Evolutionary conservation across 2,329 filamentous ascomycete genomes (phyloP).

Genomic region (Mycosphaerella sp.): DNA sequence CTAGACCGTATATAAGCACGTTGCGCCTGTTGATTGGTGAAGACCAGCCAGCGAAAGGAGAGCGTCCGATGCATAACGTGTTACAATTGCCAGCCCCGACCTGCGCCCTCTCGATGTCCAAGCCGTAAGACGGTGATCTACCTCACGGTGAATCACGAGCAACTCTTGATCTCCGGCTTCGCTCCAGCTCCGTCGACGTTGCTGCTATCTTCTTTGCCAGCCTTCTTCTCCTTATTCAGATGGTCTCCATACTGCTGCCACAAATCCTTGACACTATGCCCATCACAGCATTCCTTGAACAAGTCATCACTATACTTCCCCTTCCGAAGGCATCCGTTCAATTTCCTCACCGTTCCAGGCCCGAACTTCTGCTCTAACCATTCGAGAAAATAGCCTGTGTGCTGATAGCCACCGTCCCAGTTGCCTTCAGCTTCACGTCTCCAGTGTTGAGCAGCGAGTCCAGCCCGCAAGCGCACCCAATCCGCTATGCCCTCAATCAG

Average conservation of each 20-base stretch:
- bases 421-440: conserved; percentile 50
- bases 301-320: conserved; percentile 56
- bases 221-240: conserved; percentile 36
- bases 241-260: conserved; percentile 65
- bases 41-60: too few species aligned
- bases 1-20: not conserved
- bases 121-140: too few species aligned
- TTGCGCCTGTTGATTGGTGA: too few species aligned
- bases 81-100: too few species aligned
- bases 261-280: conserved; percentile 58
- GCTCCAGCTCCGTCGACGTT: conserved; percentile 16
- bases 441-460: conserved; percentile 78
- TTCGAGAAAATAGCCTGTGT: conserved; percentile 84
- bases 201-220: not conserved
- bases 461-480: conserved; percentile 74
- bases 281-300: conserved; percentile 36
- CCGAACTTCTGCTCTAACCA: conserved; percentile 66
- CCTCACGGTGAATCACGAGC: too few species aligned
- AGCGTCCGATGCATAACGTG: too few species aligned
- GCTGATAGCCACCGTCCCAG: conserved; percentile 90
- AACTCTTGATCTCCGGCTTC: conserved; percentile 12
- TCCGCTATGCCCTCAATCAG: conserved; percentile 89
- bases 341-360: conserved; percentile 45
- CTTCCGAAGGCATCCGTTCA: conserved; percentile 63
- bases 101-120: too few species aligned